These are phyloP conservation scores for Hyphopichia pseudoburtonii DNA, from an alignment of 1,139 yeast species.

Conservation along the genomic window DNA sequence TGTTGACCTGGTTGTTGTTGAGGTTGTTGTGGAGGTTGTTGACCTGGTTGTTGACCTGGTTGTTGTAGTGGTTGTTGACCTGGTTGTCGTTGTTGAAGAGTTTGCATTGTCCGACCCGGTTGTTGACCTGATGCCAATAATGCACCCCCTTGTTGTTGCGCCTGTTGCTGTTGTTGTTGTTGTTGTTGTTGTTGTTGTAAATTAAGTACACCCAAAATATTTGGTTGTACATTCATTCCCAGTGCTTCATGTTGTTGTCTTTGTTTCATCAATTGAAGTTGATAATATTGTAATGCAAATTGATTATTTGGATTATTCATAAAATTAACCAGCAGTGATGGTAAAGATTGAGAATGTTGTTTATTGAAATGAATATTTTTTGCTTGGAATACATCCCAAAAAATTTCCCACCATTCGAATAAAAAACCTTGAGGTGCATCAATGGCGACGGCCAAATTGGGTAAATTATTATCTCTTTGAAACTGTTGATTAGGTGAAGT, in stretches of 20 bases:
- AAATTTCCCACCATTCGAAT: slow-evolving; percentile 95
- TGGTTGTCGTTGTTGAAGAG: slow-evolving; percentile 9
- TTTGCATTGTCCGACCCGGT: slow-evolving; percentile 9
- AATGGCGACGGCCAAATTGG: slow-evolving; percentile 54
- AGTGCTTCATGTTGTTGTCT: slow-evolving; percentile 56
- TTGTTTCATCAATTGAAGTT: slow-evolving; percentile 65
- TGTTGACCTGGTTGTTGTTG: slow-evolving; percentile 9
- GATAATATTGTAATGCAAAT: slow-evolving; percentile 70
- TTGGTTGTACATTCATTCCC: slow-evolving; percentile 34
- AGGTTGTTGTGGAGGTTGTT: slow-evolving; percentile 2
- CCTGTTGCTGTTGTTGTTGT: not conserved
- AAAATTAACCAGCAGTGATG: slow-evolving; percentile 18
- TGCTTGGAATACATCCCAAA: slow-evolving; percentile 92
- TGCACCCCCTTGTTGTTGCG: slow-evolving; percentile 5
- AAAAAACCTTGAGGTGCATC: slow-evolving; percentile 88
- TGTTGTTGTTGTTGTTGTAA: slow-evolving; percentile 9
- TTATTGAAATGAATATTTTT: slow-evolving; percentile 40
- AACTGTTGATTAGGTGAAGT: slow-evolving; percentile 23
- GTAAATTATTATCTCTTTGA: slow-evolving; percentile 42
- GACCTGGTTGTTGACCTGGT: slow-evolving; percentile 4
- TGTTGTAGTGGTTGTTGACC: slow-evolving; percentile 10
- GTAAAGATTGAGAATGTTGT: not conserved
- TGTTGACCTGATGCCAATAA: slow-evolving; percentile 8
- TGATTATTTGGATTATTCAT: slow-evolving; percentile 50
- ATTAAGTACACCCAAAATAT: slow-evolving; percentile 15